Base-by-base conservation (phyloP, 2,329 filamentous ascomycete genomes). In the Onygenales sp. region DNA sequence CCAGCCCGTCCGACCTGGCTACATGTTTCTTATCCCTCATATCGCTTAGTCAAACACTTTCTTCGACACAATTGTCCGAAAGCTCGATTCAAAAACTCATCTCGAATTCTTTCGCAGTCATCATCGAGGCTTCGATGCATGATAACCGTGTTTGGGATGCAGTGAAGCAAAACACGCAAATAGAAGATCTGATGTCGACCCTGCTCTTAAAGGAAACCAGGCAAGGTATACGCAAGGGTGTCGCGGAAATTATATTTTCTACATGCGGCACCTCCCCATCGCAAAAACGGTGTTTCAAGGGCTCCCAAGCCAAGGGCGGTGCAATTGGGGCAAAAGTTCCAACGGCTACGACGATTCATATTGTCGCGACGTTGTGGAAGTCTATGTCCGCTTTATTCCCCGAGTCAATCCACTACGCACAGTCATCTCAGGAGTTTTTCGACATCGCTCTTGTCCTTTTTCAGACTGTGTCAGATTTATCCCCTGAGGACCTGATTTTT, bases 101-200 rank as follows among this genome's bases (percentile, higher is more conserved):
- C 9, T 73, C 70, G 49, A 65, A 67, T 50, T 69, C 69, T 14
- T 74, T 79, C 56, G 74, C 76, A 21, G 67, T 73, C 10, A 62
- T 80, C 3, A 64, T 78, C 9, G 76, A 79, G 61, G 72, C 70
- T 2, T 76, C 76, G 6, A 63, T 76, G 50, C 70, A 75, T 43
- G 76, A 73, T 55, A 59, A 67, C 31, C 59, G 61, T 2, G 67
- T 79, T 47, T 80, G 77, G 77, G 55, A 63, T 3, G 60, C 65
- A 34, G 68, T 76, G 52, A 71, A 72, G 37, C 55, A 65, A 9
- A 64, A 71, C 42, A 59, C 67, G 2, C 60, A 67, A 27, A 69
- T 68, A 46, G 67, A 67, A 17, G 52, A 62, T 8, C 61, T 78
- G 9, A 57, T 79, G 9, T 62, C 63, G 39, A 67, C 67, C 5